Base-by-base conservation (phyloP, 177 flowering plant species). In the Vitis hybrid region DNA sequence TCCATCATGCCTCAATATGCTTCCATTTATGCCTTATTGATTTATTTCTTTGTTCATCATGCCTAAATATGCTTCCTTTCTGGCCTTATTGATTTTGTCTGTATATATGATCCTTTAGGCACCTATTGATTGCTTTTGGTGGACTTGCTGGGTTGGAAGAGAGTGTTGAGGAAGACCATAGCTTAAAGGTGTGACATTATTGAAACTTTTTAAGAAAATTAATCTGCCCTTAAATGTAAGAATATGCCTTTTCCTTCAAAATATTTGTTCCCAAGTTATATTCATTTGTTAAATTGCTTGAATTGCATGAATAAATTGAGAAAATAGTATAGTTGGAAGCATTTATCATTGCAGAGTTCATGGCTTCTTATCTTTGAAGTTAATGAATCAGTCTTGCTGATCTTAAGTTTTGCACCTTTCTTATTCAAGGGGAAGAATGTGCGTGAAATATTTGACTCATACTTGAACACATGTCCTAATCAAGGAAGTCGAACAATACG, bases 81-180 rank as follows among this genome's bases (percentile, higher is more conserved):
- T 64, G 51, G 8, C 47, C 47, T 38, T 38, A 38, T 38, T 38
- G 47, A 38, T 38, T 38, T 38, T 38, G 31, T 38, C 24, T 59
- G 28, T n/a, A 1, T 17, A 62, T 12, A 22, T 62, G 65, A 24
- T 20, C 14, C 44, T 47, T 59, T 44, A 76, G 98, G 81, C 98
- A 95, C 78, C 76, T 95, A 64, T 81, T 95, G 78, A 90, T 95
- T 82, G 90, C 98, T 62, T 95, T 95, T 82, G 99, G 99, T 78
- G 99, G 99, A 69, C 97, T 95, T 72, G 96, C 95, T 78, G 99
- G 99, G 13, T 79, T 95, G 76, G 99, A 95, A 80, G 97, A 95
- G 83, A 79, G 94, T 75, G 74, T 92, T 69, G 97, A 95, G 77
- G 96, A 88, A 75, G 99, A 93, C 73, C 66, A 70, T 59, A 81